Conservation (phyloP, 768 basidiomycete species). For the Lanmaoa pseudosensibilis region DNA sequence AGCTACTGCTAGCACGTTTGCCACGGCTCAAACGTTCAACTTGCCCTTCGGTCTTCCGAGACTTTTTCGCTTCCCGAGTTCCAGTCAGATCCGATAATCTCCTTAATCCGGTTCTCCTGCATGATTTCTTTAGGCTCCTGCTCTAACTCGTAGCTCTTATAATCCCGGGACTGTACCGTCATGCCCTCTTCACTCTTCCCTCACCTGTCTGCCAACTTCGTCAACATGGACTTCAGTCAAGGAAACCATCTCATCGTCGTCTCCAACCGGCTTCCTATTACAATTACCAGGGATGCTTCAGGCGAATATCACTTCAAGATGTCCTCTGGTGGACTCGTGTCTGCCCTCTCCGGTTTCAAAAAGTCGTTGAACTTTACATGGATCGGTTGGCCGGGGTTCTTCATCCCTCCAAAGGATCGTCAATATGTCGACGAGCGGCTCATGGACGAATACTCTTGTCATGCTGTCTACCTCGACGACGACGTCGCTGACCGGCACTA, state of each 20-base stretch:
- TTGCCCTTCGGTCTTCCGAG: not conserved
- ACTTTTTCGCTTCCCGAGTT: not conserved
- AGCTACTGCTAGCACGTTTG: not conserved
- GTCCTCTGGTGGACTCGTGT: slow-evolving; percentile 97
- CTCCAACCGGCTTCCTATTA: slow-evolving; percentile 92
- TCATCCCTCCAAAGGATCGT: slow-evolving; percentile 93
- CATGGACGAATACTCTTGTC: slow-evolving; percentile 93
- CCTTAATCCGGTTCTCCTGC: slow-evolving; percentile 29
- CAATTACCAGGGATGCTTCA: slow-evolving; percentile 88
- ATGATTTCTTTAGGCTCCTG: slow-evolving; percentile 19
- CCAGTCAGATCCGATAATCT: slow-evolving; percentile 34
- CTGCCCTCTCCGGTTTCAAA: slow-evolving; percentile 96
- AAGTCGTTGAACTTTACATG: slow-evolving; percentile 97
- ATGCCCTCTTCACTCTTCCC: slow-evolving; percentile 32
- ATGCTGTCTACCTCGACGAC: slow-evolving; percentile 96
- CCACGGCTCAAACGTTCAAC: not conserved
- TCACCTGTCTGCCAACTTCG: slow-evolving; percentile 23
- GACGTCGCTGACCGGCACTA: slow-evolving; percentile 98
- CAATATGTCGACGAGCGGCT: slow-evolving; percentile 87
- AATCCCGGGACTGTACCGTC: slow-evolving; percentile 11
- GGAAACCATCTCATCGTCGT: slow-evolving; percentile 87
- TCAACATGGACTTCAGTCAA: slow-evolving; percentile 47
- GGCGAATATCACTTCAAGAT: slow-evolving; percentile 99
- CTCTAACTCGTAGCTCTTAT: slow-evolving; percentile 30
- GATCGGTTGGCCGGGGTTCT: slow-evolving; percentile 95